These are phyloP conservation scores for Grifola frondosa DNA, from an alignment of 1,284 basidiomycete genomes.

Conservation along the genomic window DNA sequence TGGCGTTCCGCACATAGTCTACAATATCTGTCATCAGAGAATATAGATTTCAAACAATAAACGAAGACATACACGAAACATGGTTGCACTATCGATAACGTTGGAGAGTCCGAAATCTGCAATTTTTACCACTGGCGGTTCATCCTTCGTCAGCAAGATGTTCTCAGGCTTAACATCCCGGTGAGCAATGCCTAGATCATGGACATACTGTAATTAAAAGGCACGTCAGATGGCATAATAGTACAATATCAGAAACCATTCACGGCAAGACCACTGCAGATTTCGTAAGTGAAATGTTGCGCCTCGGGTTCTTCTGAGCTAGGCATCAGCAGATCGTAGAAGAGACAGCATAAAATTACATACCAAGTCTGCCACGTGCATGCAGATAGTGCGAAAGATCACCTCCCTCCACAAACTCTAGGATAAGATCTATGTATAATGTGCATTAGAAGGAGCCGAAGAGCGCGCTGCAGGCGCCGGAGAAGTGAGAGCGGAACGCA, in stretches of 20 bases:
- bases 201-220: constrained; percentile 55
- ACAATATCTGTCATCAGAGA: constrained; percentile 4
- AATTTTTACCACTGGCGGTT: constrained; percentile 69
- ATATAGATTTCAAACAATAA: neutral
- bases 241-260: neutral
- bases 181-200: constrained; percentile 71
- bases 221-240: neutral
- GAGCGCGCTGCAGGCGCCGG: no score
- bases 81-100: constrained; percentile 68
- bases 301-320: constrained; percentile 21
- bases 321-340: neutral
- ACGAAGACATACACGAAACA: constrained; percentile 49
- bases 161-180: constrained; percentile 92
- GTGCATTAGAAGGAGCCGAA: neutral
- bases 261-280: constrained; percentile 62
- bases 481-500: constrained; percentile 29
- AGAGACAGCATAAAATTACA: constrained; percentile 34
- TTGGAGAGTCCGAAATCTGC: constrained; percentile 93
- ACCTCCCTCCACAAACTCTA: constrained; percentile 15
- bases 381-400: constrained; percentile 66
- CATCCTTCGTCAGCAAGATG: constrained; percentile 63
- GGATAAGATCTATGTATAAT: constrained; percentile 7
- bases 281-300: constrained; percentile 64
- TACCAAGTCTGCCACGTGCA: constrained; percentile 54
- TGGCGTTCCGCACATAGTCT: constrained; percentile 85